phyloP scores from a whole-genome alignment of 768 basidiomycete species.

The Hericium alpestre region DNA sequence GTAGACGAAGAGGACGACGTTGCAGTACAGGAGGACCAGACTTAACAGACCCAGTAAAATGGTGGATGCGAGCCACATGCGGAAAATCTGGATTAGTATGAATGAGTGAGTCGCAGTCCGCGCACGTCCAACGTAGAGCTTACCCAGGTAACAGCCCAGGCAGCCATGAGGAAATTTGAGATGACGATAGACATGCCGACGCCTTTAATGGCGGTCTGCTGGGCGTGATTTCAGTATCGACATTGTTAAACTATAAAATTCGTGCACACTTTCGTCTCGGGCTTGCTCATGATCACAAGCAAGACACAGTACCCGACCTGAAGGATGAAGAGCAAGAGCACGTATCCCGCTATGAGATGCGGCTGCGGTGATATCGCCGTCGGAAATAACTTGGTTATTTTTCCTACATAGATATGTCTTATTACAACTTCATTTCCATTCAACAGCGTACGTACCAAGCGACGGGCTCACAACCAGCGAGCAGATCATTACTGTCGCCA shows the following conservation, averaged over 20 bases:
- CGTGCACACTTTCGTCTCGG: conserved; percentile 65
- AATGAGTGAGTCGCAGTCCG: not conserved
- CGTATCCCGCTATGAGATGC: conserved; percentile 46
- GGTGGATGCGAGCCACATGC: conserved; percentile 69
- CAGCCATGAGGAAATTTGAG: conserved; percentile 71
- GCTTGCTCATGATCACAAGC: conserved; percentile 57
- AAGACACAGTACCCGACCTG: conserved; percentile 80
- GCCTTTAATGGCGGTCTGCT: conserved; percentile 63
- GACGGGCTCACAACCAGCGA: conserved; percentile 55
- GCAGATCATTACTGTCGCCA: conserved; percentile 64
- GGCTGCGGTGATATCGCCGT: conserved; percentile 65
- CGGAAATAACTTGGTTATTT: conserved; percentile 43
- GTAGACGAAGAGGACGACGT: conserved; percentile 66
- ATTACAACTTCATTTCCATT: too few relatives aligned
- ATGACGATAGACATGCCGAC: conserved; percentile 72
- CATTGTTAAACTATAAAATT: too few relatives aligned
- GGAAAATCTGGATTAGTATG: conserved; percentile 30
- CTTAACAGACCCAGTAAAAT: conserved; percentile 63
- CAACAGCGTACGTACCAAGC: conserved; percentile 26
- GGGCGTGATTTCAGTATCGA: not conserved
- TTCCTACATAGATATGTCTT: conserved; percentile 23
- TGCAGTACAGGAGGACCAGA: conserved; percentile 66
- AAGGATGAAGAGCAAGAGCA: conserved; percentile 47
- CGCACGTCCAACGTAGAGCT: conserved; percentile 5
- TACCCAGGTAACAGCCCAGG: conserved; percentile 75